Evolutionary conservation across 208 protist genomes (phyloP).

Genomic region (Acanthamoeba triangularis): DNA sequence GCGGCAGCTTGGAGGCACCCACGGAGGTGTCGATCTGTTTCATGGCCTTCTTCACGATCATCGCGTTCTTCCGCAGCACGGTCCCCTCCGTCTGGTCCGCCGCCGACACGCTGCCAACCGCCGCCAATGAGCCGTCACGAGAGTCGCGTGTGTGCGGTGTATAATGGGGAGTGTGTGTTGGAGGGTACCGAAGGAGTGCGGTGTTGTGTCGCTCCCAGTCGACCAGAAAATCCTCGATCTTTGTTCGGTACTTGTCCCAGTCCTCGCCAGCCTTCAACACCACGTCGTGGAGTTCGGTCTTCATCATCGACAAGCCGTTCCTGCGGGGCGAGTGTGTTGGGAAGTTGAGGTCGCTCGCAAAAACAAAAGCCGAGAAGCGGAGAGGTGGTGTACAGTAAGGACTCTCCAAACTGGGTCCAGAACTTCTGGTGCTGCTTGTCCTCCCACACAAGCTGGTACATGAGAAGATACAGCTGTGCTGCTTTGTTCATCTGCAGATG

Average conservation of each 20-base stretch:
- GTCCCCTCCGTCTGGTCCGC: slow-evolving; percentile 54
- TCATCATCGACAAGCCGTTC: slow-evolving; percentile 40
- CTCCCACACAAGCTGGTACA: slow-evolving; percentile 48
- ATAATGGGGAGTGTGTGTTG: neutral
- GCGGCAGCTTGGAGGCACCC: slow-evolving; percentile 9
- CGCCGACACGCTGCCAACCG: neutral
- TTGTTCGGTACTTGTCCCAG: slow-evolving; percentile 21
- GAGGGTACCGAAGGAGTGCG: slow-evolving; percentile 19
- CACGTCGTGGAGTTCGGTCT: slow-evolving; percentile 11
- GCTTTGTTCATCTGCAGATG: slow-evolving; percentile 61
- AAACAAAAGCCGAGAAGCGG: neutral
- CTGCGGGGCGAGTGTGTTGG: neutral
- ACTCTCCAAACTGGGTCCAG: slow-evolving; percentile 50
- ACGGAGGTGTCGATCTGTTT: slow-evolving; percentile 52
- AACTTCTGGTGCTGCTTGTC: slow-evolving; percentile 51
- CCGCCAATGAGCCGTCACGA: neutral
- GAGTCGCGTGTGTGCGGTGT: neutral
- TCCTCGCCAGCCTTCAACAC: neutral
- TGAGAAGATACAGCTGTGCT: slow-evolving; percentile 6
- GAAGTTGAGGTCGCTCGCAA: neutral
- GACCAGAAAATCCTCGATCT: slow-evolving; percentile 45
- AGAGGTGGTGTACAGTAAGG: slow-evolving; percentile 8
- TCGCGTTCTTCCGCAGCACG: slow-evolving; percentile 36
- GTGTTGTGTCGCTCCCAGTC: slow-evolving; percentile 54
- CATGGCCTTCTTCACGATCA: slow-evolving; percentile 37